A percentile compares a stretch with the other conserved stretches of the same genome.
These are phyloP conservation scores for Casuarina glauca DNA, from an alignment of 306 rosid species.

Conservation along the genomic window DNA sequence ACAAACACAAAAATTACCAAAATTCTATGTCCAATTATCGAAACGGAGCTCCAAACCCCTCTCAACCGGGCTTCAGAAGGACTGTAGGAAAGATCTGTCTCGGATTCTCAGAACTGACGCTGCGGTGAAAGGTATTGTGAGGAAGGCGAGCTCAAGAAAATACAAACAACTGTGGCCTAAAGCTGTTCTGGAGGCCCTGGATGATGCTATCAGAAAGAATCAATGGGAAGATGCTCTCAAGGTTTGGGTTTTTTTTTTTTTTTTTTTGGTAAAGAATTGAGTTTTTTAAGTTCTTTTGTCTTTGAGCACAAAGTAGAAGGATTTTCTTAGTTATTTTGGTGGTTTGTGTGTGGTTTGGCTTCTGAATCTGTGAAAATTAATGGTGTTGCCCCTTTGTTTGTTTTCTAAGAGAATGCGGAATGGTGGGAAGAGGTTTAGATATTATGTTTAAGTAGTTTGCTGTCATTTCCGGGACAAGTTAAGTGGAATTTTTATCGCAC, in stretches of 20 bases:
- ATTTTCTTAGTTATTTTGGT: slow-evolving; percentile 7
- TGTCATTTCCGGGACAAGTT: background rate
- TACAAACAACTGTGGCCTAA: slow-evolving; percentile 75
- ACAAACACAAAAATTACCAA: slow-evolving; percentile 16
- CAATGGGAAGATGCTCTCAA: slow-evolving; percentile 67
- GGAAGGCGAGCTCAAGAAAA: slow-evolving; percentile 64
- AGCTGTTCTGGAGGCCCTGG: slow-evolving; percentile 76
- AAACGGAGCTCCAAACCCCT: slow-evolving; percentile 43
- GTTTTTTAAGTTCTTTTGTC: background rate
- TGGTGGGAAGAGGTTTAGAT: background rate
- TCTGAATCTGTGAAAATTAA: background rate
- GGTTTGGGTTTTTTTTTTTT: slow-evolving; percentile 33
- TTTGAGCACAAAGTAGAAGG: background rate
- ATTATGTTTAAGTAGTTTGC: background rate
- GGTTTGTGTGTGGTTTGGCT: slow-evolving; percentile 5
- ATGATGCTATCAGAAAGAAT: slow-evolving; percentile 59
- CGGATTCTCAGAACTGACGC: slow-evolving; percentile 84
- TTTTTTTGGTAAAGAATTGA: background rate
- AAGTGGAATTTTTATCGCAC: background rate
- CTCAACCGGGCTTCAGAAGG: slow-evolving; percentile 49
- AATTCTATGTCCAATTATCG: slow-evolving; percentile 31
- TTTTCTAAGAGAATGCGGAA: background rate
- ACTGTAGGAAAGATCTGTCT: slow-evolving; percentile 62
- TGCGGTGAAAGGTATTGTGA: slow-evolving; percentile 63
- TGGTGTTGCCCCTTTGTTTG: background rate